Evolutionary conservation across 148 eudicot genomes (phyloP).

Genomic region (Gaultheria prostrata): DNA sequence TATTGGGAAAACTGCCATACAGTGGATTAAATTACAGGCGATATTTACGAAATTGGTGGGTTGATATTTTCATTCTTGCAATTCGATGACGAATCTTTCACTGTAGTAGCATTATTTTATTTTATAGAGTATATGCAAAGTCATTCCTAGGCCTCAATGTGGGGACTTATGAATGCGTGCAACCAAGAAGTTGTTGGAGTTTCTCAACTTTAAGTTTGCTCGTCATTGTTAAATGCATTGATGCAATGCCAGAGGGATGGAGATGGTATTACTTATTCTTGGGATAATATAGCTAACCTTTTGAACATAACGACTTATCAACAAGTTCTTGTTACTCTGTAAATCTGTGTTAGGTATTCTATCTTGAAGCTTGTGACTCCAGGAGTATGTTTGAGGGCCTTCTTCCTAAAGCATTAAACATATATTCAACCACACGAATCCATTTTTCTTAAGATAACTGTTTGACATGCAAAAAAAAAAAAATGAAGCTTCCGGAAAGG

Average conservation of each 20-base stretch:
- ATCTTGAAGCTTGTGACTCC: conserved; percentile 89
- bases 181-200: not conserved
- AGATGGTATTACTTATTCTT: not conserved
- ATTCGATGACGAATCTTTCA: not conserved
- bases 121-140: not conserved
- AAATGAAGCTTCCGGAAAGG: not conserved
- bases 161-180: not conserved
- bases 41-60: not conserved
- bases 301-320: no score
- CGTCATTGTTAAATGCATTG: not conserved
- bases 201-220: not conserved
- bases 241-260: not conserved
- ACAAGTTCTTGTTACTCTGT: not conserved
- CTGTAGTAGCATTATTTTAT: no score
- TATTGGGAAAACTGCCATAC: not conserved
- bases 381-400: conserved; percentile 90
- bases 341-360: conserved; percentile 73
- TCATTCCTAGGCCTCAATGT: not conserved
- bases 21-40: not conserved
- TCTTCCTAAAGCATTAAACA: no score
- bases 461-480: not conserved
- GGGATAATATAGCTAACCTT: not conserved
- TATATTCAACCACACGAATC: not conserved
- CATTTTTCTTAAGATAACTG: not conserved
- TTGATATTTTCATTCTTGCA: not conserved